phyloP scores from a whole-genome alignment of 306 rosid genomes.

The cucumber (Cucumis sativus) region DNA sequence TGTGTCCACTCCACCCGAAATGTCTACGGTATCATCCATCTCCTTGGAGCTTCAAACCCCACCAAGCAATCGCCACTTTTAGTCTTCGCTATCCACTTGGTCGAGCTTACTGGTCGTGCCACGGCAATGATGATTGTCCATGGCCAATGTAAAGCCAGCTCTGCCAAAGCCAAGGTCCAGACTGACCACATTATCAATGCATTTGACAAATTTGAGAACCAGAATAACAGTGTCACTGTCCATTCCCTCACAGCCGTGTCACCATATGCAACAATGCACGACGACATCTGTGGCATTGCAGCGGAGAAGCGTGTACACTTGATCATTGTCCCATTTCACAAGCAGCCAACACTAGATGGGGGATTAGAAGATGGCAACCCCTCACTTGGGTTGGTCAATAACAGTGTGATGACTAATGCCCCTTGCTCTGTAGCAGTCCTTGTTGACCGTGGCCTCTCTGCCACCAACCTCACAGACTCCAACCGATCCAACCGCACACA shows the following conservation, averaged over 20 bases:
- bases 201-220: slow-evolving; percentile 11
- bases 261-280: slow-evolving; percentile 29
- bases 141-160: slow-evolving; percentile 13
- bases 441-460: slow-evolving; percentile 21
- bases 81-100: slow-evolving; percentile 27
- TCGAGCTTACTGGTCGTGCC: slow-evolving; percentile 25
- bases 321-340: slow-evolving; percentile 23
- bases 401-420: slow-evolving; percentile 19
- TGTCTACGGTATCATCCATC: slow-evolving; percentile 20
- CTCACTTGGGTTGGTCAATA: slow-evolving; percentile 13
- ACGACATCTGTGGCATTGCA: slow-evolving; percentile 28
- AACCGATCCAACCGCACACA: not conserved
- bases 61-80: slow-evolving; percentile 21
- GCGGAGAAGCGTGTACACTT: slow-evolving; percentile 25
- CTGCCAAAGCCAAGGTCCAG: not conserved
- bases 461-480: not conserved
- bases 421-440: slow-evolving; percentile 20
- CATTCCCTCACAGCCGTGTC: slow-evolving; percentile 26
- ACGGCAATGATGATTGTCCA: slow-evolving; percentile 38
- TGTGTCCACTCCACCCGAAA: slow-evolving; percentile 25
- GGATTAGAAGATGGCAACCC: slow-evolving; percentile 17
- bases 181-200: not conserved
- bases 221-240: slow-evolving; percentile 8
- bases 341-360: slow-evolving; percentile 11
- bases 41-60: slow-evolving; percentile 23